Percentiles rank a stretch among this genome's conserved stretches.
These are phyloP conservation scores for Chlamydomonas sphaeroides DNA, from an alignment of 139 green algal genomes.

Conservation along the genomic window DNA sequence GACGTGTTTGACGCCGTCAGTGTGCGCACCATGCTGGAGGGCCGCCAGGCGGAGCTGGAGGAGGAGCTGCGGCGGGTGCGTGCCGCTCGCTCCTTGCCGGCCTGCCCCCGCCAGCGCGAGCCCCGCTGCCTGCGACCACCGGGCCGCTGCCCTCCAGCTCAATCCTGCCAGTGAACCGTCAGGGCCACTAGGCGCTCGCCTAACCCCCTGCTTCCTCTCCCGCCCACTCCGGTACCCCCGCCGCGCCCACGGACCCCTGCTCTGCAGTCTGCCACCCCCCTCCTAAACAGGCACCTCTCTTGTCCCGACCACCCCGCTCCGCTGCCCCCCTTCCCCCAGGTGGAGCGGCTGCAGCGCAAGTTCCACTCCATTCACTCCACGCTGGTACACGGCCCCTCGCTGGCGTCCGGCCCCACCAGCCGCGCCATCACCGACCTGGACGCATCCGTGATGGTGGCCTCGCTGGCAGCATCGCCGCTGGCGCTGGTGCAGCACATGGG, in stretches of 20 bases:
- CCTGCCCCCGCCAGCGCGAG: too few relatives aligned
- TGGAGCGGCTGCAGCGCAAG: constrained; percentile 90
- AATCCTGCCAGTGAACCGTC: too few relatives aligned
- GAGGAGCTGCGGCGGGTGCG: constrained; percentile 57
- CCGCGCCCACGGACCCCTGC: neutral
- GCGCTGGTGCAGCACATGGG: too few relatives aligned
- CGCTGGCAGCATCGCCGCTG: constrained; percentile 1
- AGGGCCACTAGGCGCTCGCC: too few relatives aligned
- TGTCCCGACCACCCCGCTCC: neutral
- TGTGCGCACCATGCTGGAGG: constrained; percentile 76
- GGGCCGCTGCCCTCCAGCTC: too few relatives aligned
- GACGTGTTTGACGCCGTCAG: constrained; percentile 88
- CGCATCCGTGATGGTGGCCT: constrained; percentile 11
- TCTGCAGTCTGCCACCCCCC: neutral
- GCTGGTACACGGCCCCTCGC: constrained; percentile 55
- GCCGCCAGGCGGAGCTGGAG: constrained; percentile 63
- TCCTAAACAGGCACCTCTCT: too few relatives aligned
- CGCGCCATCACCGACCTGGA: constrained; percentile 43
- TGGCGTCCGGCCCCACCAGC: constrained; percentile 25
- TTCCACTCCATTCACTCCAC: constrained; percentile 91
- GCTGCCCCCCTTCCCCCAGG: constrained; percentile 50
- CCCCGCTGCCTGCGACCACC: too few relatives aligned
- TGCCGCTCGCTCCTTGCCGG: too few relatives aligned
- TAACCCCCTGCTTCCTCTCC: too few relatives aligned
- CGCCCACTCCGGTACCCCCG: too few relatives aligned